phyloP scores from a whole-genome alignment of 768 basidiomycete genomes.

The Mycena indigotica region DNA sequence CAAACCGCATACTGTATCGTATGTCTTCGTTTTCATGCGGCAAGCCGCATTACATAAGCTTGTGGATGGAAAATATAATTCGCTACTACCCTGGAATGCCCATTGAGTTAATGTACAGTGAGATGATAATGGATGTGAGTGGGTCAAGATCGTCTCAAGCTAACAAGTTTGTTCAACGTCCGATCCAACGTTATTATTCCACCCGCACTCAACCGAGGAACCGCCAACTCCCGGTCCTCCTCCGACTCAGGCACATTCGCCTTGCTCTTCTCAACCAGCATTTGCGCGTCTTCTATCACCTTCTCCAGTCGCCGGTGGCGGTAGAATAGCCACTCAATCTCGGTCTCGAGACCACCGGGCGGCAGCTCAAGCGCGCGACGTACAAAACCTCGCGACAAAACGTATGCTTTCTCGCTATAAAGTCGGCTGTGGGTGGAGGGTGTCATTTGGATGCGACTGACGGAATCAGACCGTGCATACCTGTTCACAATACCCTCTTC shows the following conservation, averaged over 20 bases:
- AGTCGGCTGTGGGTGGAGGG: slow-evolving; percentile 61
- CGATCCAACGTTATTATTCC: slow-evolving; percentile 78
- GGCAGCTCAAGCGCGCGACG: slow-evolving; percentile 86
- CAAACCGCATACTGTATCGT: slow-evolving; percentile 4
- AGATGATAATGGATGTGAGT: slow-evolving; percentile 1
- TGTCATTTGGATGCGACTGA: slow-evolving; percentile 2
- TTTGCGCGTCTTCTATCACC: slow-evolving; percentile 63
- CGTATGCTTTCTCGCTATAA: slow-evolving; percentile 92
- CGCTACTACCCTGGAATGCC: no score
- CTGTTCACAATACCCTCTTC: slow-evolving; percentile 89
- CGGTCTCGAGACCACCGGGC: slow-evolving; percentile 66
- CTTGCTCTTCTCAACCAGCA: slow-evolving; percentile 70
- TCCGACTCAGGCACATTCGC: slow-evolving; percentile 30
- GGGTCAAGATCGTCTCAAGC: slow-evolving; percentile 1
- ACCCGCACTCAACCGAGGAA: slow-evolving; percentile 78
- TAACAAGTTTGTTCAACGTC: slow-evolving; percentile 55
- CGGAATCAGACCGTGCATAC: slow-evolving; percentile 34
- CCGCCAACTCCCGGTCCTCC: slow-evolving; percentile 50
- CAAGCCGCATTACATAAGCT: no score
- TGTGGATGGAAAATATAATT: no score
- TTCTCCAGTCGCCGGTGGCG: slow-evolving; percentile 63
- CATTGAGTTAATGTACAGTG: no score
- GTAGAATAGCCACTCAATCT: slow-evolving; percentile 76
- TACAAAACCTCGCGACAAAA: slow-evolving; percentile 86
- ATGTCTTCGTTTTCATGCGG: no score